phyloP scores from a whole-genome alignment of 176 grass and related monocot genomes.

The Dendrocalamus sinicus region DNA sequence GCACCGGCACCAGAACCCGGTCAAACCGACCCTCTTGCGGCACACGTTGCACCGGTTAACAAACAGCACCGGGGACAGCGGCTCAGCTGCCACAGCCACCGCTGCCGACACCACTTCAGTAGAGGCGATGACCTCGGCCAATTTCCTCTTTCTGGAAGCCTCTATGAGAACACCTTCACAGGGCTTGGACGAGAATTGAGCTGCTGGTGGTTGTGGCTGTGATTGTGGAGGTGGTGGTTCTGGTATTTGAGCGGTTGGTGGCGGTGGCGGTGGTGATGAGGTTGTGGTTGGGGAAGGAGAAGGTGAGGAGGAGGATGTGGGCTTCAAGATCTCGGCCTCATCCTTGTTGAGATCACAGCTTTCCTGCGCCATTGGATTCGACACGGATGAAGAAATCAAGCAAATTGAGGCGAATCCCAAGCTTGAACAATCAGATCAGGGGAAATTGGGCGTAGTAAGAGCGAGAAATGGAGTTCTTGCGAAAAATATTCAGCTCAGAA shows the following conservation, averaged over 20 bases:
- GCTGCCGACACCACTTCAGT: background rate
- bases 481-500: background rate
- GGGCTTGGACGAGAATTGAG: conserved; percentile 42
- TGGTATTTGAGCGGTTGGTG: conserved; percentile 35
- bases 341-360: conserved; percentile 63
- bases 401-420: background rate
- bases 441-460: background rate
- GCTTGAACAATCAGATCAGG: conserved; percentile 46
- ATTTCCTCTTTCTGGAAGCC: conserved; percentile 37
- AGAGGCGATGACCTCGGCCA: background rate
- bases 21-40: conserved; percentile 53
- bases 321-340: conserved; percentile 62
- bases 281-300: conserved; percentile 37
- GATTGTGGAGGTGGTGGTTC: conserved; percentile 41
- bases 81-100: background rate
- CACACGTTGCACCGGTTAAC: conserved; percentile 52
- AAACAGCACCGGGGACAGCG: conserved; percentile 33
- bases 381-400: conserved; percentile 13
- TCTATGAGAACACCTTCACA: conserved; percentile 36
- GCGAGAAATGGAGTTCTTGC: conserved; percentile 23
- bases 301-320: conserved; percentile 46
- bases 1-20: conserved; percentile 49
- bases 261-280: background rate
- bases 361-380: conserved; percentile 54
- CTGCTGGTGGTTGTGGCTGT: background rate